Evolutionary conservation across 352 stramenopile species (phyloP).

Genomic region (Peronospora tabacina): DNA sequence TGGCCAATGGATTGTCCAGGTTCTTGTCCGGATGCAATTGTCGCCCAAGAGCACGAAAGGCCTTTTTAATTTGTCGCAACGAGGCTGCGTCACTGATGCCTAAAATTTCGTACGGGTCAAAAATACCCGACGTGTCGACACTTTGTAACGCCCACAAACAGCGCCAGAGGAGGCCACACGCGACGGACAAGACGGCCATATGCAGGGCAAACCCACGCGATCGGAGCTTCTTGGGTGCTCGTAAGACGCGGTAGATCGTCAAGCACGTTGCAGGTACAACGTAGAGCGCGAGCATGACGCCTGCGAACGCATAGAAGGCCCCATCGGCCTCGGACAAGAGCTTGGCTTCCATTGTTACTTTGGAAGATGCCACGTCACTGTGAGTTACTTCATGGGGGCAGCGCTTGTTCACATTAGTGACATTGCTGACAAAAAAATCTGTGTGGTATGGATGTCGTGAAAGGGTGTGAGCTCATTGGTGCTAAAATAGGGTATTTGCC

Average conservation of each 20-base stretch:
- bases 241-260: conserved; percentile 41
- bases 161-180: conserved; percentile 33
- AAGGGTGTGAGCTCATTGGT: too few relatives aligned
- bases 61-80: conserved; percentile 62
- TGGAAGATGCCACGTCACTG: conserved; percentile 3
- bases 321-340: conserved; percentile 59
- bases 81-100: conserved; percentile 49
- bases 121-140: conserved; percentile 67
- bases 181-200: conserved; percentile 44
- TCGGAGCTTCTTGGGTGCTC: conserved; percentile 39
- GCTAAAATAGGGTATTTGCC: too few relatives aligned
- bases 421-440: background rate
- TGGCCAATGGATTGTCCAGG: conserved; percentile 35
- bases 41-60: conserved; percentile 55
- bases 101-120: conserved; percentile 85
- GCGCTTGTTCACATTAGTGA: background rate
- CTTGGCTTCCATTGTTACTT: conserved; percentile 14
- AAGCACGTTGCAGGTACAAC: conserved; percentile 53
- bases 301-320: conserved; percentile 75
- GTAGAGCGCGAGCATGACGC: conserved; percentile 79
- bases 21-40: conserved; percentile 83
- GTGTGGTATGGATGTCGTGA: background rate
- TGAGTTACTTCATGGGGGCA: conserved; percentile 1
- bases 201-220: conserved; percentile 45
- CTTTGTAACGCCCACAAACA: conserved; percentile 56